phyloP scores from a whole-genome alignment of 1,139 yeast species.

The Yamadazyma friedrichii region DNA sequence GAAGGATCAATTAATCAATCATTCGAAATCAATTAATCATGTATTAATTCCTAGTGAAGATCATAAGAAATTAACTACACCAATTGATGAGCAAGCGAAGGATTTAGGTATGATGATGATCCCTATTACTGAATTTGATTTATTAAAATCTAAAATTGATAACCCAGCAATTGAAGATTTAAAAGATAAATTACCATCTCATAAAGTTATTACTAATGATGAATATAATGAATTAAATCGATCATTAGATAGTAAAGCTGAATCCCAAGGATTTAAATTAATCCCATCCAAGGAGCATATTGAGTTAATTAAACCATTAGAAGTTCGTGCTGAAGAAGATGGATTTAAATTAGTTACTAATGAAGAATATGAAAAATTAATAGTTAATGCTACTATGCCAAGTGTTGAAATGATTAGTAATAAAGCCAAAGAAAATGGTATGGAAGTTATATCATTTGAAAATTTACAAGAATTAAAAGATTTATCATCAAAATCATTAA shows the following conservation, averaged over 20 bases:
- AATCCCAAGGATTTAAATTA: constrained; percentile 1
- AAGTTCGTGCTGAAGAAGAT: constrained; percentile 23
- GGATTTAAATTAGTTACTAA: constrained; percentile 21
- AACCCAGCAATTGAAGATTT: constrained; percentile 27
- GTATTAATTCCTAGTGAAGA: constrained; percentile 20
- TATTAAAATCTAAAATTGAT: constrained; percentile 18
- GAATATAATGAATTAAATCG: constrained; percentile 12
- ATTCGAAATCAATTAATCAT: constrained; percentile 18
- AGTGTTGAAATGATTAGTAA: constrained; percentile 29
- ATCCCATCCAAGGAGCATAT: constrained; percentile 12
- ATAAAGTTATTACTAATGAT: constrained; percentile 9
- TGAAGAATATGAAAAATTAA: constrained; percentile 32
- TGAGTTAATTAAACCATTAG: constrained; percentile 18
- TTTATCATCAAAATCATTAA: constrained; percentile 15
- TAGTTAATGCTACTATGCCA: constrained; percentile 38
- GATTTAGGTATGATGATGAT: constrained; percentile 19
- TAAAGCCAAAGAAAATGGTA: constrained; percentile 29
- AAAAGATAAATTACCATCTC: constrained; percentile 22
- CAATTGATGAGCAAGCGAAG: constrained; percentile 14
- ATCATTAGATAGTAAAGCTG: constrained; percentile 8
- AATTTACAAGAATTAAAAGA: constrained; percentile 21
- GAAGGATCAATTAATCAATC: constrained; percentile 17
- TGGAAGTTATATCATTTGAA: constrained; percentile 26
- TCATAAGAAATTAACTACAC: constrained; percentile 11
- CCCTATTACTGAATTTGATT: constrained; percentile 16